Base-by-base conservation (phyloP, 73 alveolate genomes). In the Uronychia setigera region DNA sequence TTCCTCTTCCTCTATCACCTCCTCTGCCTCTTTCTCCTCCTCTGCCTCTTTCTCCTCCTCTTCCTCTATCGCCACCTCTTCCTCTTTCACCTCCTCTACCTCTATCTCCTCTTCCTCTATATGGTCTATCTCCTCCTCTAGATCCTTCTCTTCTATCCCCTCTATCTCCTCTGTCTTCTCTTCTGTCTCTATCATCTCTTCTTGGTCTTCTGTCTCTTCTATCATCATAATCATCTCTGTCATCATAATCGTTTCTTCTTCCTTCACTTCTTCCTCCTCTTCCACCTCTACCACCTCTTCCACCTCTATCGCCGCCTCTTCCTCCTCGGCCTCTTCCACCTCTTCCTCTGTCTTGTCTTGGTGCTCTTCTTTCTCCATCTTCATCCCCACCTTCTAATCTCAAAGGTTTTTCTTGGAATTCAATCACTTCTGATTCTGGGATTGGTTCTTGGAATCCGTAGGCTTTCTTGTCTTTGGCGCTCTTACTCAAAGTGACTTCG, bases 391-490 rank as follows among this genome's bases (percentile, higher is more conserved):
- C 33, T 31, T 60, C 60, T 33, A 81, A 33, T 46, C 19, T 5
- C 46, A 58, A 34, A 46, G 83, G 46, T 25, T 81, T 83, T 35
- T 88, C 89, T 34, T 59, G 85, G 93, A 84, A 78, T 60, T 86
- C 94, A 58, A 35, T 78, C 58, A 93, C 97, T 86, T 90, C 85
- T 82, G 83, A 31, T 57, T 93, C 94, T 80, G 93, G 93, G 75
- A 93, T 31, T 28, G 97, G 97, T 19, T 83, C 93, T 78, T 93
- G 94, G 80, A 88, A 93, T 59, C 97, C 97, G 59, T 74, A 67
- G 88, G 85, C 83, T 14, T 80, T 79, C 77, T 80, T 75, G 88
- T 93, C 97, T 79, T 87, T 34, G 27, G 19, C 59, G 28, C 35
- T 86, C 90, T 91, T 93, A 77, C 93, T 82, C 35, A 93, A 87